These are phyloP conservation scores for Closterium sp. DNA, from an alignment of 139 green algal species.

Conservation along the genomic window DNA sequence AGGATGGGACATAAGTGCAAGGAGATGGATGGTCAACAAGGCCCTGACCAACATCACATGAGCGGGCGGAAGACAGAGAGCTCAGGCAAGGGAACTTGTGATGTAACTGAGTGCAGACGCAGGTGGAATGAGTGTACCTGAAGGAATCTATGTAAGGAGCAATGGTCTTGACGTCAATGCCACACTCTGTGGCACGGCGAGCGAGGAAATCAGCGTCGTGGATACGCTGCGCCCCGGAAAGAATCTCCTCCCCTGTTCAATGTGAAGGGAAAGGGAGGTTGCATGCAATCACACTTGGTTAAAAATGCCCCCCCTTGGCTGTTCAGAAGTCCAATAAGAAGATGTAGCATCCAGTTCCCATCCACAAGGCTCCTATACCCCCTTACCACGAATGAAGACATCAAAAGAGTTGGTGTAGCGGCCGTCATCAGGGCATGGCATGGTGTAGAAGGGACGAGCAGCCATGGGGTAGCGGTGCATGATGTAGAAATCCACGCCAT, in stretches of 20 bases:
- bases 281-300: neutral
- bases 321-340: too few species aligned
- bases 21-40: neutral
- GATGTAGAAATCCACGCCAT: conserved; percentile 98
- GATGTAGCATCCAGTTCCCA: neutral
- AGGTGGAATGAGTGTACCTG: conserved; percentile 54
- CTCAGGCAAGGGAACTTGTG: neutral
- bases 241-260: conserved; percentile 89
- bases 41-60: neutral
- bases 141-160: conserved; percentile 94
- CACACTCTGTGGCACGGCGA: conserved; percentile 47
- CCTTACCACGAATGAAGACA: conserved; percentile 91
- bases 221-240: conserved; percentile 85
- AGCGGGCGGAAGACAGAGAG: neutral
- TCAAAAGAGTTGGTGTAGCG: conserved; percentile 95
- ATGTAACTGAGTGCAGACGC: neutral
- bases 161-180: conserved; percentile 71
- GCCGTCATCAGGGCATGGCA: conserved; percentile 84
- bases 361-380: neutral
- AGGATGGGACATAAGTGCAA: neutral
- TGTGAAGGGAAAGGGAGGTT: neutral
- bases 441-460: conserved; percentile 97
- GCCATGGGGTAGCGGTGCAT: conserved; percentile 64
- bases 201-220: conserved; percentile 88
- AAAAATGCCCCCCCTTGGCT: too few species aligned